Percentiles rank a stretch among this genome's conserved stretches.
Conservation (phyloP, 371 early-diverging fungal genomes). For the Mucor velutinosus region DNA sequence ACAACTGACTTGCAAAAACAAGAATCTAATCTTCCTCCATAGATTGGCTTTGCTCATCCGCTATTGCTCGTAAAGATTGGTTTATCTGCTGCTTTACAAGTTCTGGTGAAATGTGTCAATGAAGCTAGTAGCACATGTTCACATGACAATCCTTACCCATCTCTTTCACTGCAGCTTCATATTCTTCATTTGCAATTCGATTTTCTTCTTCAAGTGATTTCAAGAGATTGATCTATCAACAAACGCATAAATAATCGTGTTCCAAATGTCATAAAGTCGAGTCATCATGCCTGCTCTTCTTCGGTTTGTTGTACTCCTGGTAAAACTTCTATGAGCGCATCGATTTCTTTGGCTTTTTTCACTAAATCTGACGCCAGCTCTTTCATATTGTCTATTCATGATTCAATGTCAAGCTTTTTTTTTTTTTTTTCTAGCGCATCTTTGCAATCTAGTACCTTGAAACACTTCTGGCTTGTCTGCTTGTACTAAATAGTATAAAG, state of each 20-base stretch:
- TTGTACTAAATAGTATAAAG: slow-evolving; percentile 31
- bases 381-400: slow-evolving; percentile 54
- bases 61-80: slow-evolving; percentile 40
- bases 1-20: neutral
- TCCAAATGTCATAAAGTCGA: neutral
- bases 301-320: slow-evolving; percentile 69
- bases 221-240: slow-evolving; percentile 20
- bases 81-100: slow-evolving; percentile 35
- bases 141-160: slow-evolving; percentile 30
- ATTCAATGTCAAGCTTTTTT: neutral
- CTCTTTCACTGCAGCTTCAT: slow-evolving; percentile 52
- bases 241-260: neutral
- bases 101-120: slow-evolving; percentile 21
- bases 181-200: slow-evolving; percentile 49
- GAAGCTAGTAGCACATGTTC: neutral
- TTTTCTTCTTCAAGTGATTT: slow-evolving; percentile 45
- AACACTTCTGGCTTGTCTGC: slow-evolving; percentile 52
- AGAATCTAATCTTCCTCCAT: neutral
- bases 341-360: slow-evolving; percentile 73
- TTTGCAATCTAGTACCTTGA: slow-evolving; percentile 24
- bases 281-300: slow-evolving; percentile 59
- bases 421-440: neutral
- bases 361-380: slow-evolving; percentile 70
- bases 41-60: slow-evolving; percentile 30
- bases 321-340: slow-evolving; percentile 66